Base-by-base conservation (phyloP, 768 basidiomycete species). In the Tremella yokohamensis region DNA sequence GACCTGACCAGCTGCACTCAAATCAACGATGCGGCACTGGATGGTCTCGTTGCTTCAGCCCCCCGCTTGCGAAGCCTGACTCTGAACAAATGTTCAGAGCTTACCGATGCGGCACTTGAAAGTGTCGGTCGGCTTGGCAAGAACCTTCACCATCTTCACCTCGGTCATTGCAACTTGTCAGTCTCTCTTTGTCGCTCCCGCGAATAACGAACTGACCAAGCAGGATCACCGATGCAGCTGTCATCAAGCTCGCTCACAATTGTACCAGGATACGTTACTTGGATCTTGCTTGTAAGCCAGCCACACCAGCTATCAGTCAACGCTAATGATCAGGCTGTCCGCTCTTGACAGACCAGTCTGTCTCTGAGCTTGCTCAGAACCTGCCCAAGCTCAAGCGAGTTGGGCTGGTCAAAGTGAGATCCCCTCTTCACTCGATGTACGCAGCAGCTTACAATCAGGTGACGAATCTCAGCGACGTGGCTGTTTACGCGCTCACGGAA, bases 251-350 rank as follows among this genome's bases (percentile, higher is more conserved):
- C 20, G 93, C 91, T 11, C 81, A 89, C 42, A 82, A 84, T 37
- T 99, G 96, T 77, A 91, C 89, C 0, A 82, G 94, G 26, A 77
- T 99, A 63, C 82, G 96, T 67, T 99, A 98, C 74, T 85, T 99
- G 64, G 96, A 99, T 77, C 86, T 99, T 61, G 96, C 96, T 4
- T 92, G 92, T 93, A 59, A 71, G 89, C 83, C 8, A 12, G 29
- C 15, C 40, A 54, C 49, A 6, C 11, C 29, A 11, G 6, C 29
- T 34, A 34, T 6, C 6, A 11, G 11, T 11, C 29, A 34, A 34
- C 4, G 38, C 39, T 57, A 29, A 49, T 8, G 13, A 49, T 52
- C 72, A 92, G 89, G 90, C 78, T 98, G 94, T 68, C 79, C 83
- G 2, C 81, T 84, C 38, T 79, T 99, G 49, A 94, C 94, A 22